These are phyloP conservation scores for Prunus campanulata DNA, from an alignment of 306 rosid genomes.

Conservation along the genomic window DNA sequence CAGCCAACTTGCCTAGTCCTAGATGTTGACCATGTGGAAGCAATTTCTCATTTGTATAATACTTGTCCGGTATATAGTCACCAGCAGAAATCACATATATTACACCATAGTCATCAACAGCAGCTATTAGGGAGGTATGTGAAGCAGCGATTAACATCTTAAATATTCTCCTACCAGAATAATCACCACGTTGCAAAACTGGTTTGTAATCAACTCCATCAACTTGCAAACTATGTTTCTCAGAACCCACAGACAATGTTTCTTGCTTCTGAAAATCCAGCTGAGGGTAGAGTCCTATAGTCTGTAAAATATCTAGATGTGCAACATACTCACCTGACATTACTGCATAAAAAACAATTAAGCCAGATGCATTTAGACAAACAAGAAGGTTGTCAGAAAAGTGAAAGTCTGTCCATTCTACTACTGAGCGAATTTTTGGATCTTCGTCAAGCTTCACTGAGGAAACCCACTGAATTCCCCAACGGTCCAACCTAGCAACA, in stretches of 20 bases:
- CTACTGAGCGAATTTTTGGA: slow-evolving; percentile 33
- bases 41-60: slow-evolving; percentile 44
- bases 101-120: slow-evolving; percentile 75
- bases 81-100: slow-evolving; percentile 55
- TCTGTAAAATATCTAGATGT: slow-evolving; percentile 52
- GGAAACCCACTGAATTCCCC: slow-evolving; percentile 81
- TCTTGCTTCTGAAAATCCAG: slow-evolving; percentile 35
- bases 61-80: slow-evolving; percentile 40
- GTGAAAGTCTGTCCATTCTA: slow-evolving; percentile 72
- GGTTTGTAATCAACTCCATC: slow-evolving; percentile 31
- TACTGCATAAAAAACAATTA: slow-evolving; percentile 61
- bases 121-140: slow-evolving; percentile 68
- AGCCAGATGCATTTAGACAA: slow-evolving; percentile 73
- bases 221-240: slow-evolving; percentile 31
- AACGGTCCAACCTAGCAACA: slow-evolving; percentile 54
- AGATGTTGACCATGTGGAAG: slow-evolving; percentile 53
- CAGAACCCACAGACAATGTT: slow-evolving; percentile 22
- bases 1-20: slow-evolving; percentile 63
- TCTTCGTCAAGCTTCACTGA: slow-evolving; percentile 66
- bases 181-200: slow-evolving; percentile 32
- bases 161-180: slow-evolving; percentile 43
- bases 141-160: slow-evolving; percentile 75
- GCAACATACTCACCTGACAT: slow-evolving; percentile 71
- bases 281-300: slow-evolving; percentile 46
- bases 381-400: slow-evolving; percentile 76